phyloP scores from a whole-genome alignment of 2,329 filamentous ascomycete genomes.

The Xylariaceae sp. region DNA sequence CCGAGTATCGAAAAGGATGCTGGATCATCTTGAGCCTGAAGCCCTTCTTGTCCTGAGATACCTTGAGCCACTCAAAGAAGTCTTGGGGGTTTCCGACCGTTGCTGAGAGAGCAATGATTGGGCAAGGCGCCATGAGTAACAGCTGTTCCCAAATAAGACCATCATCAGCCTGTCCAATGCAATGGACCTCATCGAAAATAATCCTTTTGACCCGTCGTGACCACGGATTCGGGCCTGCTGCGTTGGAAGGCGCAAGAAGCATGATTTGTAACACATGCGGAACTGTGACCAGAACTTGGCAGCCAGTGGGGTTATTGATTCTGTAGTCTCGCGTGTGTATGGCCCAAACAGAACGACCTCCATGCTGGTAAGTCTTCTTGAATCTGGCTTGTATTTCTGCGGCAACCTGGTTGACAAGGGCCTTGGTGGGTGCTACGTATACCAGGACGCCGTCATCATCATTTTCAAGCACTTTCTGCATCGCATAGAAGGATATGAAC shows the following conservation, averaged over 20 bases:
- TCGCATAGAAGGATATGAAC: slow-evolving; percentile 80
- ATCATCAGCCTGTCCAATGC: slow-evolving; percentile 71
- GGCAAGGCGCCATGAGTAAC: slow-evolving; percentile 67
- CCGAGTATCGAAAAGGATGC: slow-evolving; percentile 67
- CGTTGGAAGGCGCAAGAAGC: slow-evolving; percentile 63
- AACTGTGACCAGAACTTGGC: slow-evolving; percentile 73
- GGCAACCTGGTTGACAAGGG: slow-evolving; percentile 78
- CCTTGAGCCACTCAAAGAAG: slow-evolving; percentile 64
- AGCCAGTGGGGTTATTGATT: slow-evolving; percentile 68
- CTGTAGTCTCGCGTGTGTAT: slow-evolving; percentile 74
- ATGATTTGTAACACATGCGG: slow-evolving; percentile 77
- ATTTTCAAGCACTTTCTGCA: slow-evolving; percentile 67
- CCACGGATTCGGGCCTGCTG: slow-evolving; percentile 53
- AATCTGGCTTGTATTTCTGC: slow-evolving; percentile 74
- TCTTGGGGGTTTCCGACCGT: slow-evolving; percentile 72
- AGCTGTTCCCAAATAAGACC: slow-evolving; percentile 77
- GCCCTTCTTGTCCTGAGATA: slow-evolving; percentile 60
- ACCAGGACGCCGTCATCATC: slow-evolving; percentile 68
- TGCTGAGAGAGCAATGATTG: slow-evolving; percentile 74
- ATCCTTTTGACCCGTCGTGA: slow-evolving; percentile 65
- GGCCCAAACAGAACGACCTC: slow-evolving; percentile 68
- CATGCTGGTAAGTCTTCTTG: slow-evolving; percentile 58
- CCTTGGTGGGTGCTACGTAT: slow-evolving; percentile 78
- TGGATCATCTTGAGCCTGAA: slow-evolving; percentile 63
- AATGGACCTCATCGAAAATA: slow-evolving; percentile 81